These are phyloP conservation scores for Leptographium wingfieldii DNA, from an alignment of 2,329 filamentous ascomycete genomes.

Conservation along the genomic window DNA sequence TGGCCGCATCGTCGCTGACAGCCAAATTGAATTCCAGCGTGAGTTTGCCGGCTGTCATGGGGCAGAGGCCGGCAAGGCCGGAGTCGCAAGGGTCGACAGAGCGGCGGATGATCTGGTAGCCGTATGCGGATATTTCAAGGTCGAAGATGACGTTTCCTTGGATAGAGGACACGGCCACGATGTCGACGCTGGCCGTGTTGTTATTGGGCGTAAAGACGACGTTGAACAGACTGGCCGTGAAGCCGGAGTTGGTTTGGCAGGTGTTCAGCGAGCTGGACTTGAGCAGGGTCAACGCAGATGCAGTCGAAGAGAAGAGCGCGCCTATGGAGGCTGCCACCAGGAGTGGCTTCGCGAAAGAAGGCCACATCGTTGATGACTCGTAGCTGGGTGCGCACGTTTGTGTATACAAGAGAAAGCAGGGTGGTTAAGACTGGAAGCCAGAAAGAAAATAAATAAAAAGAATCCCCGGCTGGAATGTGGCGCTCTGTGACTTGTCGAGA, in stretches of 20 bases:
- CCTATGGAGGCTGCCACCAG: conserved; percentile 30
- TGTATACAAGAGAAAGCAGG: neutral
- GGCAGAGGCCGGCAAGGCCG: conserved; percentile 58
- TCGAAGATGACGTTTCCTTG: conserved; percentile 61
- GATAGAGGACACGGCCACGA: conserved; percentile 62
- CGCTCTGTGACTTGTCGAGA: neutral
- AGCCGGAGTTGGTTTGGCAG: conserved; percentile 64
- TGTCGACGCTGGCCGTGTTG: conserved; percentile 49
- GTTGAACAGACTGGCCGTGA: conserved; percentile 70
- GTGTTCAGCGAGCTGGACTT: conserved; percentile 52
- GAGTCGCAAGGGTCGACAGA: conserved; percentile 56
- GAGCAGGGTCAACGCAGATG: conserved; percentile 26
- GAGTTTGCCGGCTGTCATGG: conserved; percentile 60
- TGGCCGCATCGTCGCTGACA: conserved; percentile 40
- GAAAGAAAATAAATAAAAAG: neutral
- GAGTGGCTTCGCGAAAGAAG: conserved; percentile 27
- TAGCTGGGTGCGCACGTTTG: neutral
- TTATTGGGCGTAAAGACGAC: conserved; percentile 58
- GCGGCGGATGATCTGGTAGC: conserved; percentile 49
- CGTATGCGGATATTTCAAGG: conserved; percentile 60
- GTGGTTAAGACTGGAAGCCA: neutral
- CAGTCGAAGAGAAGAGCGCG: conserved; percentile 13
- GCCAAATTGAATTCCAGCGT: conserved; percentile 43
- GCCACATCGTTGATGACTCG: conserved; percentile 12
- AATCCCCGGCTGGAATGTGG: neutral